A percentile compares a stretch with the other conserved stretches of the same genome.
These are phyloP conservation scores for Apiospora rasikravindrae DNA, from an alignment of 2,329 filamentous ascomycete species.

Conservation along the genomic window DNA sequence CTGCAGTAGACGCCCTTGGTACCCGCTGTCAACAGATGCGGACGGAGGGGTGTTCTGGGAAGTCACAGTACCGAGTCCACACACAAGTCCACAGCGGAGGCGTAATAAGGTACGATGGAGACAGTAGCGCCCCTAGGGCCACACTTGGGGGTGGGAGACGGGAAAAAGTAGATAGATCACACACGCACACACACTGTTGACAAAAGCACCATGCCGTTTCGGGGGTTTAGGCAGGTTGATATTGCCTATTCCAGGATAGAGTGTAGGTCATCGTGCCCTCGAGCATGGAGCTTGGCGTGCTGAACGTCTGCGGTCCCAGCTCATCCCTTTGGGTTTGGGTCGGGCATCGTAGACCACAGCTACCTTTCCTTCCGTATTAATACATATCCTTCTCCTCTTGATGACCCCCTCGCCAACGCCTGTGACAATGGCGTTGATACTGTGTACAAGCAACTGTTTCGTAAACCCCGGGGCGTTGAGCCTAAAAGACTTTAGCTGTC, in stretches of 20 bases:
- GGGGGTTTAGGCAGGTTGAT: conserved; percentile 35
- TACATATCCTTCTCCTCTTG: conserved; percentile 20
- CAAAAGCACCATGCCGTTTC: conserved; percentile 42
- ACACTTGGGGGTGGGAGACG: conserved; percentile 37
- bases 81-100: conserved; percentile 13
- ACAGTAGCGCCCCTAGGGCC: conserved; percentile 32
- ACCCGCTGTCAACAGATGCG: not conserved
- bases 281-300: conserved; percentile 28
- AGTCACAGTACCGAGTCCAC: conserved; percentile 14
- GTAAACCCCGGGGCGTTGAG: conserved; percentile 16
- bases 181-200: conserved; percentile 27
- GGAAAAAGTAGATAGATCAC: conserved; percentile 35
- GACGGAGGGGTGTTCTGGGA: not conserved
- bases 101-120: conserved; percentile 3
- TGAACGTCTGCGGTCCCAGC: conserved; percentile 17
- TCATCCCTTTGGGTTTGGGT: not conserved
- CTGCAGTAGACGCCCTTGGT: not conserved
- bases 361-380: conserved; percentile 21
- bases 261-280: conserved; percentile 27
- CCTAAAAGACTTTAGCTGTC: not conserved
- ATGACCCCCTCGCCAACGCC: conserved; percentile 2
- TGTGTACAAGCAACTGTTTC: conserved; percentile 20
- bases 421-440: not conserved
- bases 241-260: conserved; percentile 43
- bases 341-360: not conserved